A percentile compares a stretch with the other conserved stretches of the same genome.
phyloP scores from a whole-genome alignment of 202 grass and related monocot genomes.

The Tripidium arundinaceum region DNA sequence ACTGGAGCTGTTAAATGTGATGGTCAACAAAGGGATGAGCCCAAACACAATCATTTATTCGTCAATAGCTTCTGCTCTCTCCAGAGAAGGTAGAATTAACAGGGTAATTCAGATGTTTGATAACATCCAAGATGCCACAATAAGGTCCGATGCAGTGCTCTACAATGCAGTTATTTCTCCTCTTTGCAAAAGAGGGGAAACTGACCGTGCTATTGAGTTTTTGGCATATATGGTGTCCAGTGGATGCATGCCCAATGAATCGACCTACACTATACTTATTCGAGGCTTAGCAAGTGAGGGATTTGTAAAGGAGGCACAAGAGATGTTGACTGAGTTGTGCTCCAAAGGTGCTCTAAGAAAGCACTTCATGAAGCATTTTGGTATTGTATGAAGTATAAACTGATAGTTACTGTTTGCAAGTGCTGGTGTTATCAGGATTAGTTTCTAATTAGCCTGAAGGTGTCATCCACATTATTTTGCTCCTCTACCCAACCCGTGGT shows the following conservation, averaged over 20 bases:
- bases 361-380: slow-evolving; percentile 42
- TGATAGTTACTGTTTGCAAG: not conserved
- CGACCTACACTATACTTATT: slow-evolving; percentile 59
- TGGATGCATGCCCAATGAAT: slow-evolving; percentile 64
- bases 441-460: not conserved
- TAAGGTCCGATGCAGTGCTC: slow-evolving; percentile 48
- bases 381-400: slow-evolving; percentile 30
- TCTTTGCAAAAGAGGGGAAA: slow-evolving; percentile 62
- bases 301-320: slow-evolving; percentile 50
- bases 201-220: slow-evolving; percentile 55
- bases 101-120: slow-evolving; percentile 50
- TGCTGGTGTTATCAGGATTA: not conserved
- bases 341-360: slow-evolving; percentile 55
- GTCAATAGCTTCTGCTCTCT: slow-evolving; percentile 57
- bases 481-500: not conserved
- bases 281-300: slow-evolving; percentile 56
- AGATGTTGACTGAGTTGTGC: slow-evolving; percentile 49
- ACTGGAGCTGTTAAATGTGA: slow-evolving; percentile 58
- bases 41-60: slow-evolving; percentile 65
- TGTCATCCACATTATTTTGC: not conserved
- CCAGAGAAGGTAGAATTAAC: slow-evolving; percentile 50
- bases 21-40: slow-evolving; percentile 57
- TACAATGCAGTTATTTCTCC: slow-evolving; percentile 64
- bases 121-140: slow-evolving; percentile 42
- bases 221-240: slow-evolving; percentile 60